Percentiles rank a stretch among this genome's conserved stretches.
Evolutionary conservation across 1,284 basidiomycete genomes (phyloP).

Genomic region (Hemileia vastatrix): DNA sequence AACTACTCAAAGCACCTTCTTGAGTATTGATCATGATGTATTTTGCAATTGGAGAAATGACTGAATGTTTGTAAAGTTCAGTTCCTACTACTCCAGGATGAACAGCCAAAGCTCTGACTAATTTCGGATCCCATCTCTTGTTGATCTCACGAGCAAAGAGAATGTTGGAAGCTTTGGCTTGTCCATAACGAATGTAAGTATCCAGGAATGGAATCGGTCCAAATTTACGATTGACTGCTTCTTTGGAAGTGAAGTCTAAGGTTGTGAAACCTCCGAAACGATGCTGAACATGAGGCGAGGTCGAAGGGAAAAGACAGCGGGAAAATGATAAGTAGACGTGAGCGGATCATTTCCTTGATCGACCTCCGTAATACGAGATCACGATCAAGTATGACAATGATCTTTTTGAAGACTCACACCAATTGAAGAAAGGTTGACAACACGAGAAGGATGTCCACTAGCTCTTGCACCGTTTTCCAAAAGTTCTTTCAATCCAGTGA

Average conservation of each 20-base stretch:
- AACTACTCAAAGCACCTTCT: conserved; percentile 20
- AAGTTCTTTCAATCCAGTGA: conserved; percentile 10
- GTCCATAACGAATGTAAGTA: conserved; percentile 24
- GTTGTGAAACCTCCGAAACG: neutral
- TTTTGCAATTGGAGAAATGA: conserved; percentile 1
- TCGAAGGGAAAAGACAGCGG: neutral
- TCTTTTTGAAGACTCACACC: neutral
- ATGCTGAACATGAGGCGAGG: neutral
- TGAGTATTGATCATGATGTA: neutral
- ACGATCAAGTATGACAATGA: conserved; percentile 1
- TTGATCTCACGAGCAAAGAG: conserved; percentile 22
- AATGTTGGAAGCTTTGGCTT: conserved; percentile 21
- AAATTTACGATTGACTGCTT: conserved; percentile 21
- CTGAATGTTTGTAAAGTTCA: conserved; percentile 21
- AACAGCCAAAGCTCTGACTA: conserved; percentile 16
- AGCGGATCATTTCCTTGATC: neutral
- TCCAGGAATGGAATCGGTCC: conserved; percentile 12
- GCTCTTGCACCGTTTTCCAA: conserved; percentile 9
- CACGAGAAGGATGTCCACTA: conserved; percentile 16
- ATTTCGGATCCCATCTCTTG: conserved; percentile 2
- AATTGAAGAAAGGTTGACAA: conserved; percentile 23
- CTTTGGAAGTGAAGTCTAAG: conserved; percentile 9
- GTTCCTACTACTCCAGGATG: conserved; percentile 22
- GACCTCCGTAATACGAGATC: neutral
- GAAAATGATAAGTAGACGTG: neutral